Percentiles rank a stretch among this genome's conserved stretches.
Evolutionary conservation across 2,329 filamentous ascomycete species (phyloP).

Genomic region (Ceratocystiopsis sp.): DNA sequence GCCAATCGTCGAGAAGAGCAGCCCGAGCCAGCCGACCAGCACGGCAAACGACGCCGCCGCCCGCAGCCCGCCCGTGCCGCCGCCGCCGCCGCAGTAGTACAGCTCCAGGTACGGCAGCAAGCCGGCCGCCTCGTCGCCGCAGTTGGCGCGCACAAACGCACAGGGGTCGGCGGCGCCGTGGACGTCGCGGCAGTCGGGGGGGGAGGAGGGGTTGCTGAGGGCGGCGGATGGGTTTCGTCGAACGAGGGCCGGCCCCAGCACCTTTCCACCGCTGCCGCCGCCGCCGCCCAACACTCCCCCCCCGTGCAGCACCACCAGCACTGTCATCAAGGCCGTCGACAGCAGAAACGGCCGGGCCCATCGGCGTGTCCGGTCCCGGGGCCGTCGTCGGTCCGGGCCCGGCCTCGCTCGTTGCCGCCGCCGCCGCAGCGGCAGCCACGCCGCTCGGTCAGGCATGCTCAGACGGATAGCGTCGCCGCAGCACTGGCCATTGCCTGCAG

Average conservation of each 20-base stretch:
- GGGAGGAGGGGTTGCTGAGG: conserved; percentile 10
- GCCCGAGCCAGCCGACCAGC: conserved; percentile 64
- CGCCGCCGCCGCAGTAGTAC: conserved; percentile 68
- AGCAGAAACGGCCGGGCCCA: conserved; percentile 32
- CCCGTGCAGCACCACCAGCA: conserved; percentile 24
- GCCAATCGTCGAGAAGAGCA: conserved; percentile 92
- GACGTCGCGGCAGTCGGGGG: conserved; percentile 56
- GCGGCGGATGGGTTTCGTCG: neutral
- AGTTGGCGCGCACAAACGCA: conserved; percentile 67
- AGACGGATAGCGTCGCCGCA: too few species aligned
- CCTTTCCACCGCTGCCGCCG: neutral
- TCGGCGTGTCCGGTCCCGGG: conserved; percentile 19
- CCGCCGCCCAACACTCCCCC: neutral
- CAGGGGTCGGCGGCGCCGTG: conserved; percentile 68
- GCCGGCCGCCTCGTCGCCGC: conserved; percentile 76
- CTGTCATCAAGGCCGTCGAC: conserved; percentile 26
- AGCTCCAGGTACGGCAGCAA: conserved; percentile 75
- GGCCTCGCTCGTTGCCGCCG: neutral
- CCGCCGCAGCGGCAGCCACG: neutral
- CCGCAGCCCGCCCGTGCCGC: conserved; percentile 22
- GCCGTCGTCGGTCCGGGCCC: too few species aligned
- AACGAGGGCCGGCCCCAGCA: too few species aligned
- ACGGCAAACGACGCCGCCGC: conserved; percentile 66
- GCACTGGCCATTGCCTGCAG: too few species aligned
- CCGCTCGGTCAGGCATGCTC: too few species aligned